Percentiles rank a stretch among this genome's conserved stretches.
Conservation (phyloP, 768 basidiomycete species). For the Postia placenta region DNA sequence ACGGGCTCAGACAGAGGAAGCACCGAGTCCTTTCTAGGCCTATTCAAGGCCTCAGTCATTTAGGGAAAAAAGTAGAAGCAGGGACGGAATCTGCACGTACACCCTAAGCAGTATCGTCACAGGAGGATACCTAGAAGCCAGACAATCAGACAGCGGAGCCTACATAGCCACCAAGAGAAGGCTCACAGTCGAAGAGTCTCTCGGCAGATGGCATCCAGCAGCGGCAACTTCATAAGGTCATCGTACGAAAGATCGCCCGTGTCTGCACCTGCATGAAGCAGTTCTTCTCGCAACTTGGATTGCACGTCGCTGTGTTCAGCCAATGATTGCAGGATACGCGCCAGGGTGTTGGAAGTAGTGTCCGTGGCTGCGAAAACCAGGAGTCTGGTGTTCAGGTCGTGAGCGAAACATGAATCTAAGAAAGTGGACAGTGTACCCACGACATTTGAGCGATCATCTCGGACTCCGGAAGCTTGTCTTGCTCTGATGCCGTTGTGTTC, state of each 20-base stretch:
- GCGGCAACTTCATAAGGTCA: conserved; percentile 17
- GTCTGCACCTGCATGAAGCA: not conserved
- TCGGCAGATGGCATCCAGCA: conserved; percentile 23
- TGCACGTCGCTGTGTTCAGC: conserved; percentile 11
- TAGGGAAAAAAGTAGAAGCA: not conserved
- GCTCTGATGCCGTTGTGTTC: conserved; percentile 4
- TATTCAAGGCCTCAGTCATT: not conserved
- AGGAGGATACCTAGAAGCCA: conserved; percentile 7
- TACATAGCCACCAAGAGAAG: not conserved
- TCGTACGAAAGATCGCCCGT: conserved; percentile 19
- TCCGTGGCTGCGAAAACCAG: conserved; percentile 13
- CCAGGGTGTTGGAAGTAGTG: conserved; percentile 9
- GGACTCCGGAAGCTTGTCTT: conserved; percentile 7
- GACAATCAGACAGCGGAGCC: not conserved
- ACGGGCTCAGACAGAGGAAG: conserved; percentile 12
- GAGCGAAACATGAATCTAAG: not conserved
- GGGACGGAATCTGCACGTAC: conserved; percentile 1
- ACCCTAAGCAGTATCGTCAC: conserved; percentile 8
- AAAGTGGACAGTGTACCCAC: conserved; percentile 4
- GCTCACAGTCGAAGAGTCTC: conserved; percentile 21
- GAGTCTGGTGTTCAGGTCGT: not conserved
- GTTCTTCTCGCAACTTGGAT: conserved; percentile 8
- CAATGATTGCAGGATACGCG: conserved; percentile 8
- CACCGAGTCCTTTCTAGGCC: conserved; percentile 38
- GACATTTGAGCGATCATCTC: conserved; percentile 10